Evolutionary conservation across 2,329 filamentous ascomycete species (phyloP).

Genomic region (Aspergillus felis): DNA sequence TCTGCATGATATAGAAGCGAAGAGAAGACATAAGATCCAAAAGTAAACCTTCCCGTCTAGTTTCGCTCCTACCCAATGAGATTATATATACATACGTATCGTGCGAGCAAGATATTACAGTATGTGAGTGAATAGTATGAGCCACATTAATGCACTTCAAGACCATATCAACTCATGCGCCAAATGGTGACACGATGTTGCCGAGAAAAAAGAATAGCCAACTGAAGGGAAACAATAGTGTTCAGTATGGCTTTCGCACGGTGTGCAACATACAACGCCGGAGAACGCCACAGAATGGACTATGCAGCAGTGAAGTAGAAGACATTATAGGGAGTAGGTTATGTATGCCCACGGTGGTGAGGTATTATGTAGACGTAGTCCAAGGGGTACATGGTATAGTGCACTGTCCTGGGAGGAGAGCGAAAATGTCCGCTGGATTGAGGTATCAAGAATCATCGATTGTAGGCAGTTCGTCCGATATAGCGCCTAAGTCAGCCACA

Average conservation of each 20-base stretch:
- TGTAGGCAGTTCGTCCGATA: background rate
- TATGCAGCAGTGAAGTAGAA: background rate
- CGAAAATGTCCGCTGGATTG: background rate
- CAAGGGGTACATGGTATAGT: background rate
- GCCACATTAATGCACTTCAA: background rate
- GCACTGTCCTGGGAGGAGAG: background rate
- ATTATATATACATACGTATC: background rate
- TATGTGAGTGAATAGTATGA: background rate
- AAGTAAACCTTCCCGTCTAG: background rate
- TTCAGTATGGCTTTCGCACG: background rate
- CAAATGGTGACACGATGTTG: background rate
- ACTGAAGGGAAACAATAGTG: background rate
- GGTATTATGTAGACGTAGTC: background rate
- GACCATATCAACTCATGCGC: background rate
- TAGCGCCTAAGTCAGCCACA: conserved; percentile 72
- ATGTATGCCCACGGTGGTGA: background rate
- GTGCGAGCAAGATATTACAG: background rate
- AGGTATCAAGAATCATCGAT: background rate
- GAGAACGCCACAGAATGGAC: background rate
- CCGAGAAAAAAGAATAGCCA: background rate
- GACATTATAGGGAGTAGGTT: background rate
- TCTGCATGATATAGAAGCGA: background rate
- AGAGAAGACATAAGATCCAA: background rate
- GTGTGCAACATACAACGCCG: background rate
- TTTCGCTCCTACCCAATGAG: background rate